Evolutionary conservation across 768 basidiomycete species (phyloP), one percentile per base, ranked within the genome.

Genomic region (Naganishia friedmannii): DNA sequence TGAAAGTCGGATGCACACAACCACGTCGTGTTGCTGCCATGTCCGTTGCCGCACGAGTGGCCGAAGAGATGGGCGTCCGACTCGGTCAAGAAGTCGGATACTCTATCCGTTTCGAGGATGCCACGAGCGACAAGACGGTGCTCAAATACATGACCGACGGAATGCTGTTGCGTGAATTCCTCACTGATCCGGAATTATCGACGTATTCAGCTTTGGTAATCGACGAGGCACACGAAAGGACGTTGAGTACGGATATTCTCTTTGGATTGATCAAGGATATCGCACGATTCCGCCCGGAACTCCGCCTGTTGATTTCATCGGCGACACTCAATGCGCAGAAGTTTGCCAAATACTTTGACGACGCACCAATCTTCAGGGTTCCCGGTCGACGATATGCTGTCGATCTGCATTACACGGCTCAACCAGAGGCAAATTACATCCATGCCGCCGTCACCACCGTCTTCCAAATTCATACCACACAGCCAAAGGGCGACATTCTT

Each of bases 91-190:
- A 98, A 83, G 96, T 99, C 60, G 96, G 96, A n/a, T 99, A 99
- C 82, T 95, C 94, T 39, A 99, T 99, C 75, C 92, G 96, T 37
- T 99, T 99, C 83, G 96, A 99, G 82, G 96, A 99, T 81, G 96
- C 93, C 81, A 99, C 96, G 23, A 96, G 92, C 83, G 93, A 98
- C 85, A 97, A 96, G 84, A 99, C 96, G 4, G 90, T 94, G 53
- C 85, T 99, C 77, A 98, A 99, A 82, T 99, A 99, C 82, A 96
- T 99, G 96, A 99, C 96, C 53, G 96, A 99, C 77, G 96, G 96
- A 39, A 98, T 99, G 96, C 85, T 99, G 31, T 83, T 98, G 54
- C 87, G 96, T 77, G 93, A 98, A 81, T 98, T 98, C 82, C 83
- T 99, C 77, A 98, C 96, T 12, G 96, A 99, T 80, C 96, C 96